These are phyloP conservation scores for Pichia sp. DNA, from an alignment of 1,139 yeast species.

Conservation along the genomic window DNA sequence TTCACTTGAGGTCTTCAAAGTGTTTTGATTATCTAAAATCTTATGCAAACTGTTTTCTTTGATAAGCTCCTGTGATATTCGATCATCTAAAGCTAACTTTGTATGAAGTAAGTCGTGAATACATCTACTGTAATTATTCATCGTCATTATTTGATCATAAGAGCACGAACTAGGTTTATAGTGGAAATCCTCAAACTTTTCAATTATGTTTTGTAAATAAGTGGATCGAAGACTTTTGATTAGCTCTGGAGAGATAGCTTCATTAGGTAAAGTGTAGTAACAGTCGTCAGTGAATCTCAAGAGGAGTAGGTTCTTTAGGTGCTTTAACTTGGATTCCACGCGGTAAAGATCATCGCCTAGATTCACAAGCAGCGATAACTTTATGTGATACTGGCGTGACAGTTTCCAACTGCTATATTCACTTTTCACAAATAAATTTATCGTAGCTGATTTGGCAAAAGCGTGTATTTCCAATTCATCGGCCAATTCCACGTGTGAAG, in stretches of 20 bases:
- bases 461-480: slow-evolving; percentile 25
- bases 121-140: slow-evolving; percentile 42
- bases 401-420: slow-evolving; percentile 26
- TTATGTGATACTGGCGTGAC: slow-evolving; percentile 26
- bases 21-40: background rate
- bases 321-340: slow-evolving; percentile 18
- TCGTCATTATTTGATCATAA: slow-evolving; percentile 43
- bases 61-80: slow-evolving; percentile 6
- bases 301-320: slow-evolving; percentile 33
- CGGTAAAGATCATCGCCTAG: slow-evolving; percentile 29
- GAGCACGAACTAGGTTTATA: slow-evolving; percentile 28
- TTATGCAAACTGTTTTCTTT: background rate
- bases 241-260: slow-evolving; percentile 14
- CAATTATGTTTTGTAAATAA: slow-evolving; percentile 2
- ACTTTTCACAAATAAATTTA: slow-evolving; percentile 24
- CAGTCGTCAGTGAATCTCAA: slow-evolving; percentile 39
- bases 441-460: slow-evolving; percentile 22
- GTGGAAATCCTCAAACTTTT: slow-evolving; percentile 7
- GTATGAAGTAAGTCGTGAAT: slow-evolving; percentile 35
- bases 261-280: slow-evolving; percentile 30
- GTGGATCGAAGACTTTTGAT: slow-evolving; percentile 14
- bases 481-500: slow-evolving; percentile 30
- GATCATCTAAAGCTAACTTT: slow-evolving; percentile 22
- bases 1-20: background rate
- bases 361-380: slow-evolving; percentile 31